Evolutionary conservation across 768 basidiomycete species (phyloP).

Genomic region (Naematelia encephala): DNA sequence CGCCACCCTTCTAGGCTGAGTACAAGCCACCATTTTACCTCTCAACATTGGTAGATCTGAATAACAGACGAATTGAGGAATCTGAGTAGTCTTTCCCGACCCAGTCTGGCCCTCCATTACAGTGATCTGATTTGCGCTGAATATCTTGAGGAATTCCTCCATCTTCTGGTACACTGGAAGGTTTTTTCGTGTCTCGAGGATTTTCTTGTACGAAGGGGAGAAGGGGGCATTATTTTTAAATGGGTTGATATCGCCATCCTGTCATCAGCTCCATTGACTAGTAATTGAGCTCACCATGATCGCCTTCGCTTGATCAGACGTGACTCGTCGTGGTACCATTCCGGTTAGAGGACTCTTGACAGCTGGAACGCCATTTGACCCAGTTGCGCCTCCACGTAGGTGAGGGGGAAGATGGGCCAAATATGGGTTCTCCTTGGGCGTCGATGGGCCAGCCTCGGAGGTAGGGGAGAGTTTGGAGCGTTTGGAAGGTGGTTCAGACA

Average conservation of each 20-base stretch:
- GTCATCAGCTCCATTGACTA: neutral
- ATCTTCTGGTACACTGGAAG: constrained; percentile 89
- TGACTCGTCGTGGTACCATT: constrained; percentile 68
- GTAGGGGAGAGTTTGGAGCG: constrained; percentile 16
- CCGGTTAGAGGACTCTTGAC: constrained; percentile 63
- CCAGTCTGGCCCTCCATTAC: constrained; percentile 76
- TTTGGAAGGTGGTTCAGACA: constrained; percentile 24
- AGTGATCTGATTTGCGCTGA: constrained; percentile 74
- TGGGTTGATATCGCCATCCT: constrained; percentile 80
- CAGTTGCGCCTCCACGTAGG: constrained; percentile 12
- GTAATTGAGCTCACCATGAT: constrained; percentile 62
- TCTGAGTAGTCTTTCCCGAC: constrained; percentile 94
- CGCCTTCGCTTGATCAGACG: constrained; percentile 62
- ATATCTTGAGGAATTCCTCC: constrained; percentile 86
- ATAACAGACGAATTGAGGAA: constrained; percentile 93
- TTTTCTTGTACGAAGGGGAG: constrained; percentile 76
- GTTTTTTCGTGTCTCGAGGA: constrained; percentile 76
- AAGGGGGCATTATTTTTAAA: constrained; percentile 74
- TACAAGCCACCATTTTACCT: constrained; percentile 91
- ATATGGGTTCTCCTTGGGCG: constrained; percentile 42
- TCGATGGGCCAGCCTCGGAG: constrained; percentile 13
- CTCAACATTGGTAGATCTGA: constrained; percentile 87
- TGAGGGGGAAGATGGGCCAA: constrained; percentile 22
- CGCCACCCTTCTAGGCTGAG: constrained; percentile 91
- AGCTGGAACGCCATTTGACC: constrained; percentile 15